Percentiles rank a stretch among this genome's conserved stretches.
Conservation (phyloP, 2,329 filamentous ascomycete genomes). For the Penicillium sp. region DNA sequence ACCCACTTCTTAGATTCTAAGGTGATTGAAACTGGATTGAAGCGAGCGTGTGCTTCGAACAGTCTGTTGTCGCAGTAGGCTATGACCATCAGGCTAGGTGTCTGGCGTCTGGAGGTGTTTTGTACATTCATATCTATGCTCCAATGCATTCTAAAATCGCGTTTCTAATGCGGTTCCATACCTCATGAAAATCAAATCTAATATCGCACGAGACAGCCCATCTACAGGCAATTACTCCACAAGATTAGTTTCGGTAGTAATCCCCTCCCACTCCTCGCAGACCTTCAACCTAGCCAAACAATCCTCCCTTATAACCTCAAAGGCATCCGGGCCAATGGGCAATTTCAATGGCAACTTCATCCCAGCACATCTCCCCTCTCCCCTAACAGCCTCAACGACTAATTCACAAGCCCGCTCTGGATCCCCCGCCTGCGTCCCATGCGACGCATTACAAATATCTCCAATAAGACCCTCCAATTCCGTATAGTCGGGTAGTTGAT, state of each 20-base stretch:
- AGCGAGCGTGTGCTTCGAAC: background rate
- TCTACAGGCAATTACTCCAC: background rate
- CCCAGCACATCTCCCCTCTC: background rate
- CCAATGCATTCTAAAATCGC: background rate
- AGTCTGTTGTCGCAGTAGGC: background rate
- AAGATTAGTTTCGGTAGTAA: background rate
- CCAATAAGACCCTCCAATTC: background rate
- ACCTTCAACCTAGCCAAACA: background rate
- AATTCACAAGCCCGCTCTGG: background rate
- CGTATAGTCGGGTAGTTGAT: background rate
- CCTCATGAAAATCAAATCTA: background rate
- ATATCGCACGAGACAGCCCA: background rate
- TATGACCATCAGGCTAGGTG: constrained; percentile 2
- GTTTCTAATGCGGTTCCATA: background rate
- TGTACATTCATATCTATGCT: background rate
- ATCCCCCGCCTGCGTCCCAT: background rate
- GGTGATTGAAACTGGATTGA: background rate
- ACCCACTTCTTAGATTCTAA: background rate
- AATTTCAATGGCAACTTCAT: background rate
- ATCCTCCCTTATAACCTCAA: background rate
- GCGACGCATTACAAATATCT: background rate
- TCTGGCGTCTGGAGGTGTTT: background rate
- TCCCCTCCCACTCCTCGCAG: background rate
- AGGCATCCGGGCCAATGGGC: background rate
- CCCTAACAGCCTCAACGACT: background rate